A percentile compares a stretch with the other conserved stretches of the same genome.
Conservation (phyloP, 2,329 filamentous ascomycete genomes). For the Cercospora sp. region DNA sequence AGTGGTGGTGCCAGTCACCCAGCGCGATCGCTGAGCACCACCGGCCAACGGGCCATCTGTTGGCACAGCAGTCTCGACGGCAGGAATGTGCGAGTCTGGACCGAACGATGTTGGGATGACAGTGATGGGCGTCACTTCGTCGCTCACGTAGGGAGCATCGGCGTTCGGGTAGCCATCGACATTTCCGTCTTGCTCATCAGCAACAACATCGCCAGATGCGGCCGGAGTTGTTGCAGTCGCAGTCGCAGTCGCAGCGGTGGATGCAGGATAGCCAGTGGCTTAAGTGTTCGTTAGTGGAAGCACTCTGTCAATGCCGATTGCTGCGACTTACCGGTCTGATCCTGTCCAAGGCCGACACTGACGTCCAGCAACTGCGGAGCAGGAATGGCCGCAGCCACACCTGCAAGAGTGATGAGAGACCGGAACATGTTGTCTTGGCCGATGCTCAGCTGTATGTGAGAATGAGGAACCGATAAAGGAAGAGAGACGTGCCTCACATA, state of each 20-base stretch:
- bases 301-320: neutral
- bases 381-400: conserved; percentile 18
- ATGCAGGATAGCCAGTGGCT: neutral
- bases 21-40: conserved; percentile 49
- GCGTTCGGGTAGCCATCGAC: conserved; percentile 48
- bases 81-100: conserved; percentile 46
- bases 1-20: conserved; percentile 60
- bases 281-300: neutral
- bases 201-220: conserved; percentile 14
- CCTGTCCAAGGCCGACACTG: neutral
- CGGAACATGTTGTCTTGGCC: conserved; percentile 13
- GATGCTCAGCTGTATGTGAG: conserved; percentile 6
- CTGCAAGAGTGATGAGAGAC: conserved; percentile 16
- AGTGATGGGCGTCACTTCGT: conserved; percentile 39
- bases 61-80: conserved; percentile 37
- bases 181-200: conserved; percentile 32
- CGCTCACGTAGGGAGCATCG: conserved; percentile 44
- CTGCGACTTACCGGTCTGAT: neutral
- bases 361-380: conserved; percentile 12
- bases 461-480: neutral
- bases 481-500: neutral
- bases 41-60: conserved; percentile 38
- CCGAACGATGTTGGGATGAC: conserved; percentile 46
- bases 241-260: neutral
- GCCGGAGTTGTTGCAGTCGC: conserved; percentile 1